Evolutionary conservation across 2,329 filamentous ascomycete genomes (phyloP).

Genomic region (Ophiostoma pallidulum): DNA sequence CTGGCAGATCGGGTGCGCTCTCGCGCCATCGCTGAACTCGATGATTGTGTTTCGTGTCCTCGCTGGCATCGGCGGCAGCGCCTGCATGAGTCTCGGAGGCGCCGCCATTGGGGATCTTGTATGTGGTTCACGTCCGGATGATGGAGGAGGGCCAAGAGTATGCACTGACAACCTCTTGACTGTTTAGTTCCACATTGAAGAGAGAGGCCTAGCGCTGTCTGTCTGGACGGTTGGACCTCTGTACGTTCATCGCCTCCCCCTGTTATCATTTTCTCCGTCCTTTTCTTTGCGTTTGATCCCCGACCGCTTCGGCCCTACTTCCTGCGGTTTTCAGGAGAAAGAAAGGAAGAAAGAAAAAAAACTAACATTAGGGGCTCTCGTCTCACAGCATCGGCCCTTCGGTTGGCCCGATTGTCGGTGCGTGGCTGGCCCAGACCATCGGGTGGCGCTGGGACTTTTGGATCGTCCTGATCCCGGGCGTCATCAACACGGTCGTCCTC

Average conservation of each 20-base stretch:
- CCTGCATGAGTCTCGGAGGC: constrained; percentile 16
- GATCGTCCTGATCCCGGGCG: constrained; percentile 40
- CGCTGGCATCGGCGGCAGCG: constrained; percentile 16
- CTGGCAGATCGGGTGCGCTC: constrained; percentile 58
- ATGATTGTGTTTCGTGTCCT: constrained; percentile 21
- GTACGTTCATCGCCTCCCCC: background rate
- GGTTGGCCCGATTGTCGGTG: constrained; percentile 38
- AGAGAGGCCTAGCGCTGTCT: constrained; percentile 49
- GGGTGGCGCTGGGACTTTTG: constrained; percentile 33
- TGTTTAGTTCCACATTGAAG: constrained; percentile 30
- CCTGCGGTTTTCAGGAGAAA: too few species aligned
- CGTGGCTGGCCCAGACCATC: constrained; percentile 37
- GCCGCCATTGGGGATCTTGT: constrained; percentile 14
- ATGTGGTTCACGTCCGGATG: background rate
- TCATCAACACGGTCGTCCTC: constrained; percentile 26
- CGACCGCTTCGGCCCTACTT: too few species aligned
- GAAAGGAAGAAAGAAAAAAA: too few species aligned
- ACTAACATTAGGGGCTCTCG: background rate
- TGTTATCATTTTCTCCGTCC: background rate
- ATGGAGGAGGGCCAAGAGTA: background rate
- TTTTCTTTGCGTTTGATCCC: background rate
- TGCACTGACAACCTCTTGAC: background rate
- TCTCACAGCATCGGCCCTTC: constrained; percentile 31
- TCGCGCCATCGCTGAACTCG: constrained; percentile 42
- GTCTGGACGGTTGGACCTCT: constrained; percentile 29